These are phyloP conservation scores for Acanthamoeba royreba DNA, from an alignment of 208 protist genomes.

Conservation along the genomic window DNA sequence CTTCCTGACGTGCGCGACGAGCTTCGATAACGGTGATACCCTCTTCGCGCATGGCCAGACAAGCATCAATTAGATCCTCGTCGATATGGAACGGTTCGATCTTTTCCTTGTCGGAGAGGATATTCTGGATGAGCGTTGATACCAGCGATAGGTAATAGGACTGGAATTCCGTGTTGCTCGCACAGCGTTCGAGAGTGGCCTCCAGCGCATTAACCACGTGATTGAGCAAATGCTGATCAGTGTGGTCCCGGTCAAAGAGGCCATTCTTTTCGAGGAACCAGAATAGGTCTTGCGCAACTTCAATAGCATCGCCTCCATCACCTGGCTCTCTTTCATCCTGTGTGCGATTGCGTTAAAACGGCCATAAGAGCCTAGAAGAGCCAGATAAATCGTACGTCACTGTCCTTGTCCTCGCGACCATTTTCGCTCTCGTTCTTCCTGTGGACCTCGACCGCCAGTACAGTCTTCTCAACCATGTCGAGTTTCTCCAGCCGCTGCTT, in stretches of 20 bases:
- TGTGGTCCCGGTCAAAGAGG: not conserved
- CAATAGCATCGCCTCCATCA: not conserved
- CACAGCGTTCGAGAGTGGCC: not conserved
- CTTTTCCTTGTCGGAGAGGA: slow-evolving; percentile 8
- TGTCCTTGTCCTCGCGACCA: not conserved
- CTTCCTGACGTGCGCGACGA: not conserved
- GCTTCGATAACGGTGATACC: not conserved
- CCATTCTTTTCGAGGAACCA: slow-evolving; percentile 35
- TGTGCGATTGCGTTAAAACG: not conserved
- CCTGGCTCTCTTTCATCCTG: not conserved
- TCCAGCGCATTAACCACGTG: not conserved
- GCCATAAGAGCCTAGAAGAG: not conserved
- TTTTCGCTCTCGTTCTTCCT: not conserved
- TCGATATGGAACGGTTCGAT: not conserved
- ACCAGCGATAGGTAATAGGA: slow-evolving; percentile 3
- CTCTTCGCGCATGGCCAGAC: not conserved
- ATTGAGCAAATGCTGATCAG: not conserved
- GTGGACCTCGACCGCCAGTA: not conserved
- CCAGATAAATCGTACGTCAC: not conserved
- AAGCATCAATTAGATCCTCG: not conserved
- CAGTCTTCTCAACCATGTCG: not conserved
- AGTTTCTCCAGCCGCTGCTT: slow-evolving; percentile 14
- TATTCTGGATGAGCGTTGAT: not conserved
- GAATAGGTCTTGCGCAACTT: slow-evolving; percentile 5
- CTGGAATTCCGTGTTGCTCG: not conserved